Percentiles rank a stretch among this genome's conserved stretches.
Conservation (phyloP, 2,329 filamentous ascomycete species). For the Fusarium dimerum region DNA sequence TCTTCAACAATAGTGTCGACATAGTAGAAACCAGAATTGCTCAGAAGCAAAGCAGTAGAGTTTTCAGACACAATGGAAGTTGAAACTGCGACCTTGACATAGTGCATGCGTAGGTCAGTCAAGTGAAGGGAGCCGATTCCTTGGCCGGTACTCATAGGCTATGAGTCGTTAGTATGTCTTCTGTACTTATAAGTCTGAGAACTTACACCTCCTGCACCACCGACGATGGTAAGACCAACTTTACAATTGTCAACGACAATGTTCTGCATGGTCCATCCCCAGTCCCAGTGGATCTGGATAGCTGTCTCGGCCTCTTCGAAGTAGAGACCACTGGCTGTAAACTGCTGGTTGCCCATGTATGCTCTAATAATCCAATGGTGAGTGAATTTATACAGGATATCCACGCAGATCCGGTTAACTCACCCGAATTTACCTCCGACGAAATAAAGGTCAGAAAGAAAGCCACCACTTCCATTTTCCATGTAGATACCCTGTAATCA, state of each 20-base stretch:
- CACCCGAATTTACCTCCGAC: constrained; percentile 56
- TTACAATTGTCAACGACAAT: constrained; percentile 61
- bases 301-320: constrained; percentile 66
- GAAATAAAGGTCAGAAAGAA: constrained; percentile 62
- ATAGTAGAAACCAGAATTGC: constrained; percentile 9
- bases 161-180: background rate
- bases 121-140: constrained; percentile 18
- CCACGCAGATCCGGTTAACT: background rate
- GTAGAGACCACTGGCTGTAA: constrained; percentile 65
- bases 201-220: constrained; percentile 14
- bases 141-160: constrained; percentile 8
- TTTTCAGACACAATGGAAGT: constrained; percentile 9
- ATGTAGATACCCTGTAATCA: constrained; percentile 23
- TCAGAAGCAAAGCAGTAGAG: constrained; percentile 11
- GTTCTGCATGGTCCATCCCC: constrained; percentile 74
- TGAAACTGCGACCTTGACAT: constrained; percentile 1
- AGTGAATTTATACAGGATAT: constrained; percentile 38
- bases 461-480: constrained; percentile 41
- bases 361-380: constrained; percentile 37
- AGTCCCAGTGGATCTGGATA: constrained; percentile 72
- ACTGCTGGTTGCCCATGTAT: constrained; percentile 61
- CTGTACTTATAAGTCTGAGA: background rate
- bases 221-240: constrained; percentile 54
- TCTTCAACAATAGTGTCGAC: constrained; percentile 11
- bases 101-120: constrained; percentile 7